Evolutionary conservation across 1,284 basidiomycete genomes (phyloP).

Genomic region (Cystobasidium pallidum): DNA sequence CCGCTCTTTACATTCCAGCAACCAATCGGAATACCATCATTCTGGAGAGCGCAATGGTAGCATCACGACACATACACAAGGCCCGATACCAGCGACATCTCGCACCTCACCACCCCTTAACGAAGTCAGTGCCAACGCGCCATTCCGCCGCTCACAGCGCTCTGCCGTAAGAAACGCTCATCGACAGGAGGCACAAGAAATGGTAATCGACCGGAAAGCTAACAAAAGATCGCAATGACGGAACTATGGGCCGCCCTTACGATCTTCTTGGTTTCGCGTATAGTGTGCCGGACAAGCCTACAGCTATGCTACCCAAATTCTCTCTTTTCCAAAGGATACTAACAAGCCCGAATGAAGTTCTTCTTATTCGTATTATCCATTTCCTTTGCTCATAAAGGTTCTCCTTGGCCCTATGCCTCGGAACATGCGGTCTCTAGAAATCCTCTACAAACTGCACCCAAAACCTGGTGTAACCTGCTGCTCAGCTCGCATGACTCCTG

Average conservation of each 20-base stretch:
- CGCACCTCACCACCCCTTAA: neutral
- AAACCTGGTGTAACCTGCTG: too few species aligned
- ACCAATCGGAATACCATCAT: neutral
- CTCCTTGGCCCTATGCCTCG: too few species aligned
- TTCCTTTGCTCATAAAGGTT: too few species aligned
- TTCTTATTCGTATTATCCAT: too few species aligned
- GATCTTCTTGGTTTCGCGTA: too few species aligned
- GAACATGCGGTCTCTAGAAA: too few species aligned
- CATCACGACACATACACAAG: neutral
- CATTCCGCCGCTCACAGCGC: neutral
- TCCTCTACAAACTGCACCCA: too few species aligned
- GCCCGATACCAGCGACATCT: neutral
- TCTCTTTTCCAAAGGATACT: too few species aligned
- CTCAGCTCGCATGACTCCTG: too few species aligned
- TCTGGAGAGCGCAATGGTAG: neutral
- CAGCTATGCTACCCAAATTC: too few species aligned
- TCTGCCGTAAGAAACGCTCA: neutral
- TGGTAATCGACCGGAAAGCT: neutral
- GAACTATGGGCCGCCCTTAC: neutral
- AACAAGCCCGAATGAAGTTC: too few species aligned
- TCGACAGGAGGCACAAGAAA: neutral
- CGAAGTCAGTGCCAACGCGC: neutral
- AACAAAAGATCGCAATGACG: neutral
- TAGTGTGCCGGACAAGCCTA: too few species aligned
- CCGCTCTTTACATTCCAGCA: neutral